phyloP scores from a whole-genome alignment of 1,284 basidiomycete genomes.

The Fomes fomentarius region DNA sequence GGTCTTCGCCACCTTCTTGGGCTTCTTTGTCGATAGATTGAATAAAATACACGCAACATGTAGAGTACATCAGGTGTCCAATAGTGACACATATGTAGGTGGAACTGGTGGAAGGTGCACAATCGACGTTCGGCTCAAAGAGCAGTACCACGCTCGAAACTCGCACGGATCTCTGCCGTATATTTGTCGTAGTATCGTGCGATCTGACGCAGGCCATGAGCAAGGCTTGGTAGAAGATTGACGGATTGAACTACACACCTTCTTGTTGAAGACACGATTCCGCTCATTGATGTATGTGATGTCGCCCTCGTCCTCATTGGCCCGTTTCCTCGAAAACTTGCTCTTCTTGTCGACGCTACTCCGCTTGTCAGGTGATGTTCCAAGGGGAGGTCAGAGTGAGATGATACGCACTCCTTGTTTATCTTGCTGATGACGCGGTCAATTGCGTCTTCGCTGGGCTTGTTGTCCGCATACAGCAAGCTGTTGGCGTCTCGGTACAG shows the following conservation, averaged over 20 bases:
- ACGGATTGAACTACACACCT: slow-evolving; percentile 49
- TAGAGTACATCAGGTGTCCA: slow-evolving; percentile 5
- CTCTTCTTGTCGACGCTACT: slow-evolving; percentile 82
- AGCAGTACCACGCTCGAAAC: slow-evolving; percentile 94
- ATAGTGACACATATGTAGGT: neutral
- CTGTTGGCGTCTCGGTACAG: slow-evolving; percentile 91
- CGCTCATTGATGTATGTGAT: slow-evolving; percentile 99
- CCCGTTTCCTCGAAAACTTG: slow-evolving; percentile 86
- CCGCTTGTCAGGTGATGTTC: neutral
- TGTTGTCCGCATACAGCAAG: slow-evolving; percentile 91
- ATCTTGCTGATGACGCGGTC: slow-evolving; percentile 92
- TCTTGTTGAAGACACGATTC: slow-evolving; percentile 99
- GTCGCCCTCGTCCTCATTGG: slow-evolving; percentile 91
- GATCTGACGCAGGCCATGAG: slow-evolving; percentile 55
- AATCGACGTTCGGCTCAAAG: slow-evolving; percentile 48
- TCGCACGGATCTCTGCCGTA: slow-evolving; percentile 92
- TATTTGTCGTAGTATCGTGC: slow-evolving; percentile 98
- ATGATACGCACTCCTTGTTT: slow-evolving; percentile 82
- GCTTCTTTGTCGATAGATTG: too few species aligned
- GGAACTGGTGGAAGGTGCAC: too few species aligned
- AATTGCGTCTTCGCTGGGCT: slow-evolving; percentile 92
- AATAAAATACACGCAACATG: neutral
- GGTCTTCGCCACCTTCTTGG: too few species aligned
- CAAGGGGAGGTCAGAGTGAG: too few species aligned
- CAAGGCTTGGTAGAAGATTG: neutral